phyloP scores from a whole-genome alignment of 179 eudicot genomes.

The Beta corolliflora region DNA sequence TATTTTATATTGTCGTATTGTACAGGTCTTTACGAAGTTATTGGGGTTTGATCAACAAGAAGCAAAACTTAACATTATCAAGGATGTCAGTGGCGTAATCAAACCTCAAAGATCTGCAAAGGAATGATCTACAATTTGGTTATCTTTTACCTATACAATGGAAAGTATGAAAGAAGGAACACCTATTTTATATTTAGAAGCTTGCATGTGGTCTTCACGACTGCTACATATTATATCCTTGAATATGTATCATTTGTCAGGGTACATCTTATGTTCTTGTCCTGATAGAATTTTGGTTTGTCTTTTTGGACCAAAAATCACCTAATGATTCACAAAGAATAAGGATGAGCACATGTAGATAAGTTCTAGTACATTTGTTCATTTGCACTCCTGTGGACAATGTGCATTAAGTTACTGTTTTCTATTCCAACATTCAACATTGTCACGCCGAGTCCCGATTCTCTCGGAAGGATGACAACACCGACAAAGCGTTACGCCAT shows the following conservation, averaged over 20 bases:
- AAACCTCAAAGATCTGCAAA: slow-evolving; percentile 69
- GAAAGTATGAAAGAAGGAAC: background rate
- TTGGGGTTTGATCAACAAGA: slow-evolving; percentile 54
- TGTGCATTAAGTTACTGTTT: background rate
- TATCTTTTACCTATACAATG: background rate
- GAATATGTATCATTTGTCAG: background rate
- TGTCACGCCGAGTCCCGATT: background rate
- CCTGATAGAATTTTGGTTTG: background rate
- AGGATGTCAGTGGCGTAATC: slow-evolving; percentile 68
- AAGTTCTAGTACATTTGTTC: slow-evolving; percentile 23
- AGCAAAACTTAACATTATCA: slow-evolving; percentile 60
- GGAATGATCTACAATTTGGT: background rate
- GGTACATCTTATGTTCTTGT: background rate
- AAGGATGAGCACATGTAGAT: slow-evolving; percentile 2
- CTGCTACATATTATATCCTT: background rate
- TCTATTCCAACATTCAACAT: background rate
- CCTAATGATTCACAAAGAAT: background rate
- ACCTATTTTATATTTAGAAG: background rate
- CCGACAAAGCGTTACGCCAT: slow-evolving; percentile 48
- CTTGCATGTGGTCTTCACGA: background rate
- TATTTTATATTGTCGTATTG: background rate
- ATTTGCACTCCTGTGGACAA: background rate
- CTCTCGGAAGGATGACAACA: background rate
- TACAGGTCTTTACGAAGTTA: slow-evolving; percentile 55
- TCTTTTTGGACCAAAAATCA: background rate